phyloP scores from a whole-genome alignment of 495 filamentous ascomycete genomes.

The Penicillium daleae region DNA sequence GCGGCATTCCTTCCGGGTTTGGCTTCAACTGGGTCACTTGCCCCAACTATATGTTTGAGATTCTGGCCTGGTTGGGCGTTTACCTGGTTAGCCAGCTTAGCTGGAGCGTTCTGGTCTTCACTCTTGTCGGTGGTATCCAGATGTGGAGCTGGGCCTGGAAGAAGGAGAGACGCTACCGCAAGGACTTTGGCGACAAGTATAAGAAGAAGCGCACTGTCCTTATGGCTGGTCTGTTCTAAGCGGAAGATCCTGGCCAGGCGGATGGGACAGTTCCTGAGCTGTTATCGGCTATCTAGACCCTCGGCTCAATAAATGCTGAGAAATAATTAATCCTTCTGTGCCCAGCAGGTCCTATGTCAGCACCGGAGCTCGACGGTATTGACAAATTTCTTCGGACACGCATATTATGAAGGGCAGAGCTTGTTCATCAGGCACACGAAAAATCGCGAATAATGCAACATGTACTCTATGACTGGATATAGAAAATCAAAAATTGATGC shows the following conservation, averaged over 20 bases:
- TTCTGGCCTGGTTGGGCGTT: constrained; percentile 80
- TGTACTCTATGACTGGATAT: constrained; percentile 27
- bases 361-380: background rate
- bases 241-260: background rate
- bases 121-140: constrained; percentile 64
- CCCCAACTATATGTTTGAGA: constrained; percentile 97
- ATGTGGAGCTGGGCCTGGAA: constrained; percentile 89
- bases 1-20: constrained; percentile 83
- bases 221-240: constrained; percentile 68
- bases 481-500: constrained; percentile 25
- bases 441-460: constrained; percentile 12
- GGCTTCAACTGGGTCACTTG: constrained; percentile 90
- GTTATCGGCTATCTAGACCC: background rate
- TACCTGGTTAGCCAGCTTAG: constrained; percentile 73
- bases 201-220: constrained; percentile 84
- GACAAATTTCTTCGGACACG: background rate
- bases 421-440: background rate
- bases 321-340: background rate
- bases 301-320: background rate
- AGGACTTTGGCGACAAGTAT: constrained; percentile 88
- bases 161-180: constrained; percentile 88
- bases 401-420: background rate
- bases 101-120: constrained; percentile 74
- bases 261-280: background rate
- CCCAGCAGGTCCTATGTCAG: background rate